Conservation (phyloP, 768 basidiomycete species). For the Suillus spraguei region DNA sequence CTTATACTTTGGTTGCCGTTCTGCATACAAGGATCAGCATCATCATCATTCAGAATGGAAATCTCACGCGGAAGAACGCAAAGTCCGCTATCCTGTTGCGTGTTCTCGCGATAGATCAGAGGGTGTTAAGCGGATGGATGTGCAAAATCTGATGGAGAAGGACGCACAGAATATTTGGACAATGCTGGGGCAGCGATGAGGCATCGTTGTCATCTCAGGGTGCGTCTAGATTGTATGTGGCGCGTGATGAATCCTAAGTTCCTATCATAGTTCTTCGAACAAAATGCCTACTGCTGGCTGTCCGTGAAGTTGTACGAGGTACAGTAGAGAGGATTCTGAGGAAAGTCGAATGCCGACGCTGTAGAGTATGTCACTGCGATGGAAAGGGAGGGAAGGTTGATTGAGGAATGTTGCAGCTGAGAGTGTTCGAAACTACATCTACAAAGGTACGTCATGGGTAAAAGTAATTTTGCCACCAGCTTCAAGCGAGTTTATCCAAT, state of each 20-base stretch:
- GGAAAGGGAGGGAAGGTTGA: slow-evolving; percentile 66
- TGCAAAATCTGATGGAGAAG: slow-evolving; percentile 73
- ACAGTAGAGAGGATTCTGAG: slow-evolving; percentile 53
- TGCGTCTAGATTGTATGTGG: slow-evolving; percentile 37
- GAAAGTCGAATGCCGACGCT: slow-evolving; percentile 53
- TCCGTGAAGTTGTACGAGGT: slow-evolving; percentile 69
- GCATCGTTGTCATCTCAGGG: slow-evolving; percentile 90
- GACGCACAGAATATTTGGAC: slow-evolving; percentile 71
- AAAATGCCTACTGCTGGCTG: slow-evolving; percentile 93
- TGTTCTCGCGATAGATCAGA: slow-evolving; percentile 82
- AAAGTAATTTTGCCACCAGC: too few relatives aligned
- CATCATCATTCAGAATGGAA: slow-evolving; percentile 81
- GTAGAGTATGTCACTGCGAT: slow-evolving; percentile 62
- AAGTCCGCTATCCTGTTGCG: slow-evolving; percentile 68
- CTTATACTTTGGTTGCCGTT: slow-evolving; percentile 93
- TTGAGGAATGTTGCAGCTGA: slow-evolving; percentile 88
- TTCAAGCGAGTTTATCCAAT: too few relatives aligned
- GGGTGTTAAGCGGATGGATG: slow-evolving; percentile 73
- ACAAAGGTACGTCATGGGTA: neutral
- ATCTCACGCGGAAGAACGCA: slow-evolving; percentile 38
- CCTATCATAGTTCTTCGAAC: slow-evolving; percentile 75
- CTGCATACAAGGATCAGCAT: slow-evolving; percentile 73
- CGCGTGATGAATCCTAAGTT: slow-evolving; percentile 9
- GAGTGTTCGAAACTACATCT: neutral
- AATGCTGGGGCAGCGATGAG: slow-evolving; percentile 55